Percentiles rank a stretch among this genome's conserved stretches.
Evolutionary conservation across 1,139 yeast species (phyloP).

Genomic region (Yamadazyma taylorii): DNA sequence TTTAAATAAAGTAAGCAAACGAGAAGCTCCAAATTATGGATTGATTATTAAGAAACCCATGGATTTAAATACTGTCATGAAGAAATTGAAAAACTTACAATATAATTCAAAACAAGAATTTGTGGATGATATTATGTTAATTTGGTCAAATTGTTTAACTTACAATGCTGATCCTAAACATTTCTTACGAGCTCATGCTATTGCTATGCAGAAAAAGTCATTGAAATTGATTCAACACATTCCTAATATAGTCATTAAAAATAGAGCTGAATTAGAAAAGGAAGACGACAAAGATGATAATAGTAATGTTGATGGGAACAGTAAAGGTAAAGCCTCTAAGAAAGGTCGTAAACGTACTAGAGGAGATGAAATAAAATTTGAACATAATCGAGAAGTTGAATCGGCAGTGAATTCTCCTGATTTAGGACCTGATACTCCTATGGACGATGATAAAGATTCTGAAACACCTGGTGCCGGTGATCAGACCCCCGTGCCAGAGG

Average conservation of each 20-base stretch:
- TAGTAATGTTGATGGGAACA: constrained; percentile 30
- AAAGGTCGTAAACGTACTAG: constrained; percentile 46
- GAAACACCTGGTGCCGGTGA: constrained; percentile 14
- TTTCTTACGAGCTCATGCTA: constrained; percentile 85
- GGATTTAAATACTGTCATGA: constrained; percentile 95
- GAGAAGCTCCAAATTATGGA: constrained; percentile 97
- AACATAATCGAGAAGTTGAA: constrained; percentile 14
- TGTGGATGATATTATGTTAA: constrained; percentile 89
- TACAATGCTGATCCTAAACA: constrained; percentile 96
- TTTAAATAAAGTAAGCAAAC: constrained; percentile 86
- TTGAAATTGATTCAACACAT: constrained; percentile 73
- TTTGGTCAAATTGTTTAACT: constrained; percentile 92
- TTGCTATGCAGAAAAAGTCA: constrained; percentile 94
- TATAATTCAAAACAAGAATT: constrained; percentile 84
- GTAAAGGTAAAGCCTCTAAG: constrained; percentile 36
- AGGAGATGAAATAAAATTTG: constrained; percentile 36
- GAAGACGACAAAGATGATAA: constrained; percentile 51
- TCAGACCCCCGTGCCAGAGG: constrained; percentile 10
- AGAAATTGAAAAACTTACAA: constrained; percentile 77
- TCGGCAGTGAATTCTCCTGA: constrained; percentile 16
- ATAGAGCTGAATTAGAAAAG: constrained; percentile 81
- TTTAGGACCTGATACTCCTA: constrained; percentile 12
- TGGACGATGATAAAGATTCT: constrained; percentile 13
- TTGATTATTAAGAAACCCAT: constrained; percentile 88
- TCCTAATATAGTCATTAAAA: constrained; percentile 82